Evolutionary conservation across 2,329 filamentous ascomycete species (phyloP).

Genomic region (Keithomyces neogunnii): DNA sequence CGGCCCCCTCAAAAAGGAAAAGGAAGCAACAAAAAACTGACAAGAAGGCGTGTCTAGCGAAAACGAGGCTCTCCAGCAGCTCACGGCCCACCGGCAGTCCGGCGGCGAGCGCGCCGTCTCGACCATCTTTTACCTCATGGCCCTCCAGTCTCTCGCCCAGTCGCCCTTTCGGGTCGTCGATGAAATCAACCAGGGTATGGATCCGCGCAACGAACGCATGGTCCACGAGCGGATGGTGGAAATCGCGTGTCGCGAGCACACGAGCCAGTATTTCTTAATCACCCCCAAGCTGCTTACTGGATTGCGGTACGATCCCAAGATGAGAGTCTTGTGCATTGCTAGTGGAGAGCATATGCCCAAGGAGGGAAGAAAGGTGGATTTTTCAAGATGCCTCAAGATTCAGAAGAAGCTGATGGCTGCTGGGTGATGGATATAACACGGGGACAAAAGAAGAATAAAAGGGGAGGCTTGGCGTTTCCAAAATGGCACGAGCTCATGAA

Average conservation of each 20-base stretch:
- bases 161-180: constrained; percentile 97
- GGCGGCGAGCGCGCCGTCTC: constrained; percentile 93
- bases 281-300: constrained; percentile 89
- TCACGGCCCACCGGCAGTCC: constrained; percentile 89
- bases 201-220: constrained; percentile 95
- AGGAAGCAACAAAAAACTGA: background rate
- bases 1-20: background rate
- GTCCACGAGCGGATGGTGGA: constrained; percentile 98
- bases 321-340: constrained; percentile 90
- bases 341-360: constrained; percentile 68
- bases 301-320: constrained; percentile 77
- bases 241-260: constrained; percentile 80
- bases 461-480: too few species aligned
- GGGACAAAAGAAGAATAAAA: too few species aligned
- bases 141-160: constrained; percentile 84
- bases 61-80: constrained; percentile 71
- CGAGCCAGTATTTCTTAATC: constrained; percentile 89
- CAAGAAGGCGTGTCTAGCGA: constrained; percentile 40
- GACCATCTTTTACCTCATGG: constrained; percentile 99
- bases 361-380: constrained; percentile 43
- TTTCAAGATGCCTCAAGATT: constrained; percentile 34
- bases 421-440: constrained; percentile 10
- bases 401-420: constrained; percentile 31
- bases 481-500: too few species aligned
- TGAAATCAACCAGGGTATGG: constrained; percentile 99